phyloP scores from a whole-genome alignment of 192 early-diverging fungal genomes.

The Backusella australiensis region DNA sequence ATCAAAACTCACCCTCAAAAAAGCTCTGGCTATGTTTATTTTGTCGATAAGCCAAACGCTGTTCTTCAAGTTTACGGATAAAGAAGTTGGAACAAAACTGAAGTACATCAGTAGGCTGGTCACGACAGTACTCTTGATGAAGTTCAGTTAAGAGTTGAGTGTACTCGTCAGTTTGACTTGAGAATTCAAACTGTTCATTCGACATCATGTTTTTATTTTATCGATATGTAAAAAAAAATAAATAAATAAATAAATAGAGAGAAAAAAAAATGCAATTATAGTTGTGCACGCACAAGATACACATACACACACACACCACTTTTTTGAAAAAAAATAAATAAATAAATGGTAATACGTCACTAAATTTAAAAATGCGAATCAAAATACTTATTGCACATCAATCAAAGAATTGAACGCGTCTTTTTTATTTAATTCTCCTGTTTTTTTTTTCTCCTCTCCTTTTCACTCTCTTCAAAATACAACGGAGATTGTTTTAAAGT shows the following conservation, averaged over 20 bases:
- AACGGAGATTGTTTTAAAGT: not conserved
- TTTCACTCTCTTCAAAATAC: not conserved
- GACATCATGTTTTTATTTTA: not conserved
- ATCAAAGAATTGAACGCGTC: not conserved
- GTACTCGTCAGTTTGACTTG: conserved; percentile 20
- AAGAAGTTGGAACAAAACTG: conserved; percentile 37
- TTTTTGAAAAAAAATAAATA: too few species aligned
- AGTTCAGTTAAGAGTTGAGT: conserved; percentile 20
- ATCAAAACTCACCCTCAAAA: not conserved
- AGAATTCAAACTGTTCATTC: conserved; percentile 8
- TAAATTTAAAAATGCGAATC: not conserved
- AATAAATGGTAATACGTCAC: not conserved
- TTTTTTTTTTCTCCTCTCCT: not conserved
- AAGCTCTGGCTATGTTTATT: not conserved
- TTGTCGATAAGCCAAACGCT: conserved; percentile 17
- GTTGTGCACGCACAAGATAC: not conserved
- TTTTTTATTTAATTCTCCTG: not conserved
- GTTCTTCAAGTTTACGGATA: conserved; percentile 39
- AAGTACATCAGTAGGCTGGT: conserved; percentile 44
- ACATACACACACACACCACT: too few species aligned
- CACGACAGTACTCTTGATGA: conserved; percentile 9
- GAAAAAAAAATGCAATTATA: not conserved
- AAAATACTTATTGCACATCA: not conserved
- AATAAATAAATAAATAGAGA: not conserved
- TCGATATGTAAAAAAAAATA: not conserved